phyloP scores from a whole-genome alignment of 202 grass and related monocot species.

The Miscanthus sacchariflorus region DNA sequence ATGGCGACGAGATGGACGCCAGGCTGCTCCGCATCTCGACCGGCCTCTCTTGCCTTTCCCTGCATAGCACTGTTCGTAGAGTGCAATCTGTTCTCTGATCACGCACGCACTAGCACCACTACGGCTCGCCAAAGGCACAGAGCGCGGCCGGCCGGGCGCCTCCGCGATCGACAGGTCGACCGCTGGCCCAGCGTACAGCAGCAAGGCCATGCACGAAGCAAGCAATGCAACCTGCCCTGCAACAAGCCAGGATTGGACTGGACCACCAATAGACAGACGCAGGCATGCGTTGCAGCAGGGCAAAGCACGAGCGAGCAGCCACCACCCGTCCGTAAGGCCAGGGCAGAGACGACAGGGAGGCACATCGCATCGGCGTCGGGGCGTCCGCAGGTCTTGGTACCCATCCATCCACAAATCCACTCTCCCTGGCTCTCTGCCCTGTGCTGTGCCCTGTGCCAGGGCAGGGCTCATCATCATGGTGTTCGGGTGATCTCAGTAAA shows the following conservation, averaged over 20 bases:
- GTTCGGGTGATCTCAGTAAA: conserved; percentile 1
- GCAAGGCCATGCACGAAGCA: conserved; percentile 27
- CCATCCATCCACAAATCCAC: background rate
- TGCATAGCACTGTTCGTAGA: conserved; percentile 49
- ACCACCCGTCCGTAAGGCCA: conserved; percentile 12
- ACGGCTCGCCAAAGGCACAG: background rate
- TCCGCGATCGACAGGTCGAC: conserved; percentile 27
- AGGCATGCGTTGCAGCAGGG: background rate
- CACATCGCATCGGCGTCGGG: conserved; percentile 5
- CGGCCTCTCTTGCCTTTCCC: background rate
- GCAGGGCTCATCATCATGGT: background rate
- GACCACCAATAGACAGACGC: conserved; percentile 37
- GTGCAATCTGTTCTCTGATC: conserved; percentile 38
- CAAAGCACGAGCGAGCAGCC: background rate
- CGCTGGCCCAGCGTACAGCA: conserved; percentile 28
- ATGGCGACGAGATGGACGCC: conserved; percentile 42
- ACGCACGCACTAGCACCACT: background rate
- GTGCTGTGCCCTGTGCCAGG: background rate
- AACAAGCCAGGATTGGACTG: conserved; percentile 35
- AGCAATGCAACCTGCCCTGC: conserved; percentile 29
- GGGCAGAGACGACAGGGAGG: conserved; percentile 1
- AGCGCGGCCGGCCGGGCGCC: conserved; percentile 6
- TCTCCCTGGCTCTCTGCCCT: background rate
- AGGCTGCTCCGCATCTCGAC: conserved; percentile 47
- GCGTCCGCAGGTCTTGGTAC: background rate